phyloP scores from a whole-genome alignment of 2,329 filamentous ascomycete species.

The Colletotrichum scovillei region DNA sequence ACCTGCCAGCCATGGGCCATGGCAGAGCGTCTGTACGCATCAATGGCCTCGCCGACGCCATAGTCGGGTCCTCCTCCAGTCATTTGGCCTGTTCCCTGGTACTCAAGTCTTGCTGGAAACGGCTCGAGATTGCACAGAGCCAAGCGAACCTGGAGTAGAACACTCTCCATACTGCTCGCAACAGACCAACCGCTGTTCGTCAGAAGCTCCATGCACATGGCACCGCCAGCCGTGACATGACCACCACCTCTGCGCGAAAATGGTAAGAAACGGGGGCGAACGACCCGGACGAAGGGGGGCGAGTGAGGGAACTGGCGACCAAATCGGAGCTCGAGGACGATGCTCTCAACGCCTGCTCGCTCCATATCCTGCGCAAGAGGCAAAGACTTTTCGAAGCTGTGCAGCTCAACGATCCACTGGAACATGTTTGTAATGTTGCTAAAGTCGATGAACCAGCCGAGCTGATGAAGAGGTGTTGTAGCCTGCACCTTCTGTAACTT shows the following conservation, averaged over 20 bases:
- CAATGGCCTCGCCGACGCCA: conserved; percentile 74
- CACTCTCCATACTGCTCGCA: conserved; percentile 78
- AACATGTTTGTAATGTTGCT: conserved; percentile 78
- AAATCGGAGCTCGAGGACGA: conserved; percentile 87
- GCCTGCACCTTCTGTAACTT: conserved; percentile 73
- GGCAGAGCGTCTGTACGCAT: conserved; percentile 71
- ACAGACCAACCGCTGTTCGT: conserved; percentile 87
- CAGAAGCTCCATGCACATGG: conserved; percentile 85
- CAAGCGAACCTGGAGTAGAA: conserved; percentile 83
- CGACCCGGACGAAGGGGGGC: conserved; percentile 86
- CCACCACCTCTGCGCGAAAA: conserved; percentile 82
- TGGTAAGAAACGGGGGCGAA: conserved; percentile 81
- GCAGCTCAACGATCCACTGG: conserved; percentile 92
- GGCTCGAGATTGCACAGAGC: conserved; percentile 78
- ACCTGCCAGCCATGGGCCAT: conserved; percentile 77
- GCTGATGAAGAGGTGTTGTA: conserved; percentile 67
- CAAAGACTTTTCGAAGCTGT: conserved; percentile 78
- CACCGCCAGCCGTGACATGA: conserved; percentile 86
- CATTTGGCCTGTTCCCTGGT: not conserved
- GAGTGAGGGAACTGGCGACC: conserved; percentile 79
- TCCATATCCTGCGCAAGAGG: conserved; percentile 83
- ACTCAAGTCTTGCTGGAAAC: conserved; percentile 75
- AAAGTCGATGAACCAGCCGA: conserved; percentile 87
- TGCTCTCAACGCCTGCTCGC: conserved; percentile 66
- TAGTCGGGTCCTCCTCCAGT: conserved; percentile 63